These are phyloP conservation scores for Biancaea sappan DNA, from an alignment of 306 rosid genomes.

Conservation along the genomic window DNA sequence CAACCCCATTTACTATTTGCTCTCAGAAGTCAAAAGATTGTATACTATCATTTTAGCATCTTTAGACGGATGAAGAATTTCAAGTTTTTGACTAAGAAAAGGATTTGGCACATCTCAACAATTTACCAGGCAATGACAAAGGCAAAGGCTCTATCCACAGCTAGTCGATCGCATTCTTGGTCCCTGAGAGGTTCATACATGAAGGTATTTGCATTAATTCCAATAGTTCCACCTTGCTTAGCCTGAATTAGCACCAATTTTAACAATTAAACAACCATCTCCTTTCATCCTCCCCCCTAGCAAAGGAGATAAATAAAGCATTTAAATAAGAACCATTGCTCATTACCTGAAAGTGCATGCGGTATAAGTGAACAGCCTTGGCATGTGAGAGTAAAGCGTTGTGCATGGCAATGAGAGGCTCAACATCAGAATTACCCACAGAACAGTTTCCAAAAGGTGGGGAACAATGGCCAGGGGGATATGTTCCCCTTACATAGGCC, in stretches of 20 bases:
- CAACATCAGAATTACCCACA: conserved; percentile 56
- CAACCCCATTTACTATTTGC: too few relatives aligned
- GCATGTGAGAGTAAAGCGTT: conserved; percentile 70
- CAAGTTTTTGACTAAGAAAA: neutral
- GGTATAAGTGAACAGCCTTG: conserved; percentile 56
- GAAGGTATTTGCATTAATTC: conserved; percentile 32
- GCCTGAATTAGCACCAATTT: conserved; percentile 38
- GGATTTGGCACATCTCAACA: neutral
- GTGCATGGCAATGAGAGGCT: conserved; percentile 71
- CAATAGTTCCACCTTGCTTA: conserved; percentile 58
- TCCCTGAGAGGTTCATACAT: conserved; percentile 69
- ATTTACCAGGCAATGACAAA: conserved; percentile 56
- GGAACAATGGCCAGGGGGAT: conserved; percentile 62
- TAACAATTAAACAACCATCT: conserved; percentile 2
- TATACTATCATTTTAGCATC: too few relatives aligned
- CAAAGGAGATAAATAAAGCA: conserved; percentile 23
- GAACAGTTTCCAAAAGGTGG: conserved; percentile 72
- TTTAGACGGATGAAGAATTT: too few relatives aligned
- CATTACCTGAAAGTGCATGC: conserved; percentile 55
- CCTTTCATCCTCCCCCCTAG: neutral
- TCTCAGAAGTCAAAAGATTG: too few relatives aligned
- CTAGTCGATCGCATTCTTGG: conserved; percentile 49
- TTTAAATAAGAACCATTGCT: neutral
- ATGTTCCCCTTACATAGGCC: conserved; percentile 41
- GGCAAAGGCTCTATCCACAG: conserved; percentile 56